Conservation (phyloP, 2,329 filamentous ascomycete genomes). For the Metarhizium humberi region DNA sequence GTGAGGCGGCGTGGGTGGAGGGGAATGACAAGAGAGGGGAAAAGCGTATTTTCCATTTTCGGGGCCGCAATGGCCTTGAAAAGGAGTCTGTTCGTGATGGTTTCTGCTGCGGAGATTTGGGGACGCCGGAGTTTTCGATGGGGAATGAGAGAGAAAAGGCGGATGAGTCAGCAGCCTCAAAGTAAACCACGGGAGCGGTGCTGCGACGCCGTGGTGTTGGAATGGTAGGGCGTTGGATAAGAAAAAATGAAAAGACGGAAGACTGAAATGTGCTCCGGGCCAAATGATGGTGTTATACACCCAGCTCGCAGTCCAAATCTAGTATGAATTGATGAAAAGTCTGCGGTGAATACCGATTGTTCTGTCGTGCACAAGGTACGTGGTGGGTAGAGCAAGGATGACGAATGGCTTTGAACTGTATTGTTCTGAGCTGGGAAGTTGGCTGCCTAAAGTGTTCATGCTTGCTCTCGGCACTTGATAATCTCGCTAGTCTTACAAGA, state of each 20-base stretch:
- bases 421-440: too few species aligned
- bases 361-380: not conserved
- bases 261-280: too few species aligned
- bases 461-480: too few species aligned
- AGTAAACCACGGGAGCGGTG: too few species aligned
- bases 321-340: not conserved
- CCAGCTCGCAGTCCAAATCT: too few species aligned
- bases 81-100: conserved; percentile 27
- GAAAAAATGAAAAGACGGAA: too few species aligned
- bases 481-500: too few species aligned
- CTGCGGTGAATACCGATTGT: not conserved
- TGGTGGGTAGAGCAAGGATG: not conserved
- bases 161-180: conserved; percentile 7
- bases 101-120: conserved; percentile 40
- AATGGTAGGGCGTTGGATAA: too few species aligned
- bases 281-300: not conserved
- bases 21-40: not conserved
- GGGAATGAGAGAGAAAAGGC: not conserved
- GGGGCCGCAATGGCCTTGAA: not conserved
- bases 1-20: not conserved
- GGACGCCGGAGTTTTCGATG: conserved; percentile 15
- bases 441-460: too few species aligned
- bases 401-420: not conserved
- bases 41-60: not conserved
- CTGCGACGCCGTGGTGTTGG: not conserved